Conservation (phyloP, 2,329 filamentous ascomycete genomes). For the Microdochium paspali region DNA sequence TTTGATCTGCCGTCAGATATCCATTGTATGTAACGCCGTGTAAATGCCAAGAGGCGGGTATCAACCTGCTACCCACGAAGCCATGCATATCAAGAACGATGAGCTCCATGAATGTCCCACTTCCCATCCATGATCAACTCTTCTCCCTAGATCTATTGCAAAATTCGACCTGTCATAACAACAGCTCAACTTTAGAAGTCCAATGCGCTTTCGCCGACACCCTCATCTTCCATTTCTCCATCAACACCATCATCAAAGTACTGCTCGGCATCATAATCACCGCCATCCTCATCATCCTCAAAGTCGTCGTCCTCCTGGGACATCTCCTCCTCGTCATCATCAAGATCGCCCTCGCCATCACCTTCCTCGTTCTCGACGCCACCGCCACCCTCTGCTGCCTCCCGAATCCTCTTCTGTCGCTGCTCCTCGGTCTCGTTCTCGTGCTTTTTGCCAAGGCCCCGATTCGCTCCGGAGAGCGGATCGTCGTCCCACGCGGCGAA, state of each 20-base stretch:
- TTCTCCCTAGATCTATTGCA: not conserved
- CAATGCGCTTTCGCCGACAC: constrained; percentile 24
- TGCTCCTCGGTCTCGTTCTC: constrained; percentile 20
- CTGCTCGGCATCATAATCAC: constrained; percentile 51
- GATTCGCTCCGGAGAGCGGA: constrained; percentile 2
- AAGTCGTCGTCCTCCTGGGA: constrained; percentile 38
- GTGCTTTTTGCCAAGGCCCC: constrained; percentile 6
- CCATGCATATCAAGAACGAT: too few relatives aligned
- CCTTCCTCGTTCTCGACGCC: constrained; percentile 24
- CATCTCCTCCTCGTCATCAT: constrained; percentile 34
- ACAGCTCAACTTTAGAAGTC: not conserved
- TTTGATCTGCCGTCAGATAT: too few relatives aligned
- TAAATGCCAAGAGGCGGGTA: not conserved
- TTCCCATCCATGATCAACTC: not conserved
- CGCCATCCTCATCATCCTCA: constrained; percentile 46
- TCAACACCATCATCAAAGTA: constrained; percentile 50
- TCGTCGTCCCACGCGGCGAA: constrained; percentile 14
- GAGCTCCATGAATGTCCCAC: too few relatives aligned
- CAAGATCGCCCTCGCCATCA: constrained; percentile 23
- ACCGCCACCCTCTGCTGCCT: constrained; percentile 10
- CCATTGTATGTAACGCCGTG: not conserved
- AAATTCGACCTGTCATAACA: too few relatives aligned
- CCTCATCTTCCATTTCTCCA: constrained; percentile 42
- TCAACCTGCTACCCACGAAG: not conserved
- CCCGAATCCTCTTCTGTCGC: constrained; percentile 21